These are phyloP conservation scores for Paramecium bursaria DNA, from an alignment of 73 alveolate species.

Conservation along the genomic window DNA sequence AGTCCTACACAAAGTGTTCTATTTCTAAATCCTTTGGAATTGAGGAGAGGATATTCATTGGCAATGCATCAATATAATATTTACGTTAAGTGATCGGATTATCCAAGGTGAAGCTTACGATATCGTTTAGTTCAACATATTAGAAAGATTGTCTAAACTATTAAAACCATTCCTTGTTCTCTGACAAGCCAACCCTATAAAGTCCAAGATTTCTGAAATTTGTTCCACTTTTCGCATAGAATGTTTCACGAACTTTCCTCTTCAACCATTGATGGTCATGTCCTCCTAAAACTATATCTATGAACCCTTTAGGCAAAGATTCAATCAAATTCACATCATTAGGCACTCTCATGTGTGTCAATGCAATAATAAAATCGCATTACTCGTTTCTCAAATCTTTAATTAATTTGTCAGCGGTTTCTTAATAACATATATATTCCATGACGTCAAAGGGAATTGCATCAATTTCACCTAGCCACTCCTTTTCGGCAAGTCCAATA, in stretches of 20 bases:
- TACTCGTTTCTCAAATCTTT: conserved; percentile 66
- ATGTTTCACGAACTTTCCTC: background rate
- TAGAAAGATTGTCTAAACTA: background rate
- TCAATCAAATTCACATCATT: conserved; percentile 75
- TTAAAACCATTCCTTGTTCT: background rate
- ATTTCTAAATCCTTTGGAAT: conserved; percentile 65
- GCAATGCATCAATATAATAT: background rate
- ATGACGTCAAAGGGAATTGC: conserved; percentile 65
- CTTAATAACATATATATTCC: conserved; percentile 67
- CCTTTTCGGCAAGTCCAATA: conserved; percentile 82
- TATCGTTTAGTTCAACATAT: background rate
- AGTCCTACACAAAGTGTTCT: conserved; percentile 51
- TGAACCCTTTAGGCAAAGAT: conserved; percentile 55
- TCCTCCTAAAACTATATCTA: conserved; percentile 84
- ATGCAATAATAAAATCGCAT: conserved; percentile 83
- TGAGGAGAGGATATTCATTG: background rate
- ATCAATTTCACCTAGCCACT: conserved; percentile 76
- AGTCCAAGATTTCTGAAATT: conserved; percentile 51
- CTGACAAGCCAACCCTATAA: background rate
- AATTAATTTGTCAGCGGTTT: conserved; percentile 56
- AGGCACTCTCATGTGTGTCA: conserved; percentile 84
- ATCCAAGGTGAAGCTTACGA: background rate
- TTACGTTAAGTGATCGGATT: background rate
- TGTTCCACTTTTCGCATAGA: conserved; percentile 53
- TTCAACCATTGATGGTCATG: conserved; percentile 76